A percentile compares a stretch with the other conserved stretches of the same genome.
phyloP scores from a whole-genome alignment of 1,284 basidiomycete genomes.

The Rhodofomes roseus region DNA sequence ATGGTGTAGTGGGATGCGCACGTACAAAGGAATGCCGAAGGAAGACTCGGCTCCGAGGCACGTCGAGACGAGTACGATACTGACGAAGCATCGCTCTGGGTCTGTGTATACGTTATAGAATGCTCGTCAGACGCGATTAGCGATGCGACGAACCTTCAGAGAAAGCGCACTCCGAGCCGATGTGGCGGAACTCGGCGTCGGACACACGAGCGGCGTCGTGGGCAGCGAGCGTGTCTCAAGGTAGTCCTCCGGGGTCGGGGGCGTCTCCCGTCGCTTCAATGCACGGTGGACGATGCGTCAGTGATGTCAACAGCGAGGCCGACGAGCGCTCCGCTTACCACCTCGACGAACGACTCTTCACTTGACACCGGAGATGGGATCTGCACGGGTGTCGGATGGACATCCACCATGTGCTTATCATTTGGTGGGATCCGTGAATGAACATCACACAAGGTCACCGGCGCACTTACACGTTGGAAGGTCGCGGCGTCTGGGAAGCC shows the following conservation, averaged over 20 bases:
- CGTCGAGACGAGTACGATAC: background rate
- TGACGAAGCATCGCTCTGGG: background rate
- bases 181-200: background rate
- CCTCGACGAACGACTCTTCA: background rate
- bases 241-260: background rate
- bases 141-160: background rate
- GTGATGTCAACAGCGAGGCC: background rate
- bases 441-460: background rate
- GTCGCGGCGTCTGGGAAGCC: constrained; percentile 11
- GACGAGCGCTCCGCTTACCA: background rate
- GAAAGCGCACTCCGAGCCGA: background rate
- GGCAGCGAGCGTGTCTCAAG: background rate
- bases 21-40: background rate
- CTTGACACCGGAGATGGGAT: background rate
- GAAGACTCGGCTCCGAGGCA: background rate
- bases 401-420: constrained; percentile 3
- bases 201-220: background rate
- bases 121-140: too few relatives aligned
- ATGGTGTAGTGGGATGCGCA: too few relatives aligned
- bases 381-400: background rate
- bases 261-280: background rate
- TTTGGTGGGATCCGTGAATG: constrained; percentile 8
- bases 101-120: background rate
- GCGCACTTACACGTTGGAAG: constrained; percentile 7
- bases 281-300: background rate